Evolutionary conservation across 2,329 filamentous ascomycete genomes (phyloP).

Genomic region (Alternaria incomplexa): DNA sequence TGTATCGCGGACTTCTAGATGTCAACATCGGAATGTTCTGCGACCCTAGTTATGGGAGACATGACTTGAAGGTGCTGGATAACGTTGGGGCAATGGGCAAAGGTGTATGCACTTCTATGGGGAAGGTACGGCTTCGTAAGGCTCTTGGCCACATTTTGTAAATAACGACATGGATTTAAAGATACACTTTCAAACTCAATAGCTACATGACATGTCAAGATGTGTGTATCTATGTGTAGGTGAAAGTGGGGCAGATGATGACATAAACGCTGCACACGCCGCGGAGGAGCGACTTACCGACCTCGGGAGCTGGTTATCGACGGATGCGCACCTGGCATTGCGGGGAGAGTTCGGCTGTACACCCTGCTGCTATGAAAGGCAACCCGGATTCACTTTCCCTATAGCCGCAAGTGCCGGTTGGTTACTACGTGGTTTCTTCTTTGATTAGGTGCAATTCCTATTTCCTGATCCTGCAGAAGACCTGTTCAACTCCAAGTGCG

Average conservation of each 20-base stretch:
- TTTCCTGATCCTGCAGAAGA: background rate
- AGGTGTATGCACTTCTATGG: too few relatives aligned
- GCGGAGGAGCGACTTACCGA: background rate
- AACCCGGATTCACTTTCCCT: constrained; percentile 22
- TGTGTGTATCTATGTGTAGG: background rate
- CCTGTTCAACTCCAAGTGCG: background rate
- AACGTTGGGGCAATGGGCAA: background rate
- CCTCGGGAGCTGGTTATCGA: constrained; percentile 10
- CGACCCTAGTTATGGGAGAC: background rate
- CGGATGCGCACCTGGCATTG: background rate
- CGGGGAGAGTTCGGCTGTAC: constrained; percentile 1
- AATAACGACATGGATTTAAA: background rate
- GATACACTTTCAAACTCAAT: background rate
- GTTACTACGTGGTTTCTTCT: constrained; percentile 1
- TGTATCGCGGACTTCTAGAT: background rate
- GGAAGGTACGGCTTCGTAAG: too few relatives aligned
- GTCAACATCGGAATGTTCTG: background rate
- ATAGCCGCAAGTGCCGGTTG: constrained; percentile 13
- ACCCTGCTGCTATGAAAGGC: background rate
- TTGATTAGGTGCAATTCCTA: background rate
- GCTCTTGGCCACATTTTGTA: background rate
- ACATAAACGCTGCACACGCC: background rate
- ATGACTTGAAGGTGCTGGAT: background rate
- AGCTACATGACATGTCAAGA: background rate
- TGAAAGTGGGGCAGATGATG: background rate